These are phyloP conservation scores for Paraglomus brasilianum DNA, from an alignment of 192 early-diverging fungal genomes.

Conservation along the genomic window DNA sequence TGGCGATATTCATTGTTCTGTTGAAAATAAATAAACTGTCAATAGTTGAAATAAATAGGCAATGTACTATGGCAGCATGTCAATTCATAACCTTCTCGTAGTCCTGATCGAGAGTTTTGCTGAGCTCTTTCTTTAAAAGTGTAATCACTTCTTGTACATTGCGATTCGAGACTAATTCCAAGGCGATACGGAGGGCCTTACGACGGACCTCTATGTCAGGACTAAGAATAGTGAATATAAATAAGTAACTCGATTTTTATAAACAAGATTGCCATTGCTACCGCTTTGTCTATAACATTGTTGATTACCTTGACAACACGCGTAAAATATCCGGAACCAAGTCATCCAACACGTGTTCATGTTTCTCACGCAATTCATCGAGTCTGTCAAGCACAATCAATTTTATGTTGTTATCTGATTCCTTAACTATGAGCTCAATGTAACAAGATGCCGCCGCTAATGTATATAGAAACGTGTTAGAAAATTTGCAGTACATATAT, in stretches of 20 bases:
- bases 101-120: slow-evolving; percentile 88
- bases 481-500: not conserved
- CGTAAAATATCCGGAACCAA: slow-evolving; percentile 96
- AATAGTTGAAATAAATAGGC: not conserved
- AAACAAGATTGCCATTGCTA: not conserved
- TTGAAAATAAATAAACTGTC: slow-evolving; percentile 28
- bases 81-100: slow-evolving; percentile 72
- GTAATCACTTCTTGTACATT: slow-evolving; percentile 92
- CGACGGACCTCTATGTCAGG: slow-evolving; percentile 95
- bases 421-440: slow-evolving; percentile 88
- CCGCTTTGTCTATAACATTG: not conserved
- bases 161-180: slow-evolving; percentile 87
- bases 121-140: slow-evolving; percentile 94
- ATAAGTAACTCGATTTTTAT: not conserved
- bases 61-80: not conserved
- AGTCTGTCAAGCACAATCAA: slow-evolving; percentile 92
- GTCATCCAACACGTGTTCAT: slow-evolving; percentile 87
- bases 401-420: slow-evolving; percentile 98
- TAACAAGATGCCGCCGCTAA: slow-evolving; percentile 87
- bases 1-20: slow-evolving; percentile 92
- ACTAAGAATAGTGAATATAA: slow-evolving; percentile 40
- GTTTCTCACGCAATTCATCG: slow-evolving; percentile 84
- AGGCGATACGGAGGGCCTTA: slow-evolving; percentile 81
- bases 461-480: not conserved
- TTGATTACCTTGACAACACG: slow-evolving; percentile 69